These are phyloP conservation scores for Lasiodiplodia theobromae DNA, from an alignment of 2,329 filamentous ascomycete genomes.

Conservation along the genomic window DNA sequence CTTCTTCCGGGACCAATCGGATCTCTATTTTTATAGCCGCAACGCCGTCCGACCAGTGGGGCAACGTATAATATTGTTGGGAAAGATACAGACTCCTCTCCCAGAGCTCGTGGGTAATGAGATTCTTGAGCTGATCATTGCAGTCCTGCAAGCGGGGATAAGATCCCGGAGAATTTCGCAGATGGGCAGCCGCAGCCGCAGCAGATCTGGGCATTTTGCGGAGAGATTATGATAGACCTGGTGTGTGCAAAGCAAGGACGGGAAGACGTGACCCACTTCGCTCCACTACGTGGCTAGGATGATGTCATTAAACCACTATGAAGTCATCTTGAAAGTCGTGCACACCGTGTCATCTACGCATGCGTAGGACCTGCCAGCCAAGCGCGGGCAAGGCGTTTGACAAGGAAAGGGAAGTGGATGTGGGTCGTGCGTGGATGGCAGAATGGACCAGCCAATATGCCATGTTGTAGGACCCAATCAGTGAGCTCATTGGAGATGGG, in stretches of 20 bases:
- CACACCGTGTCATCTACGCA: background rate
- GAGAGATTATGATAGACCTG: background rate
- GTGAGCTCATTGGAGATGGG: background rate
- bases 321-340: background rate
- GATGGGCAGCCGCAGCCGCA: background rate
- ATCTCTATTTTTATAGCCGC: background rate
- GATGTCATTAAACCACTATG: constrained; percentile 1
- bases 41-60: background rate
- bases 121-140: background rate
- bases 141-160: background rate
- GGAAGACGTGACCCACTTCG: constrained; percentile 1
- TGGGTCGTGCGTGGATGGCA: background rate
- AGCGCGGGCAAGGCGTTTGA: background rate
- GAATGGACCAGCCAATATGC: background rate
- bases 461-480: background rate
- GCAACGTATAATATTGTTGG: background rate
- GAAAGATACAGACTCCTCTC: background rate
- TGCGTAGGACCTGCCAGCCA: background rate
- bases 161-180: background rate
- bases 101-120: background rate
- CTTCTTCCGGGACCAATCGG: background rate
- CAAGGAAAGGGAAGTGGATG: background rate
- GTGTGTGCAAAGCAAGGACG: background rate
- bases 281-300: background rate
- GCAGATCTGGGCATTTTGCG: background rate